Base-by-base conservation (phyloP, 2,329 filamentous ascomycete genomes). In the Coniochaeta prunicola region DNA sequence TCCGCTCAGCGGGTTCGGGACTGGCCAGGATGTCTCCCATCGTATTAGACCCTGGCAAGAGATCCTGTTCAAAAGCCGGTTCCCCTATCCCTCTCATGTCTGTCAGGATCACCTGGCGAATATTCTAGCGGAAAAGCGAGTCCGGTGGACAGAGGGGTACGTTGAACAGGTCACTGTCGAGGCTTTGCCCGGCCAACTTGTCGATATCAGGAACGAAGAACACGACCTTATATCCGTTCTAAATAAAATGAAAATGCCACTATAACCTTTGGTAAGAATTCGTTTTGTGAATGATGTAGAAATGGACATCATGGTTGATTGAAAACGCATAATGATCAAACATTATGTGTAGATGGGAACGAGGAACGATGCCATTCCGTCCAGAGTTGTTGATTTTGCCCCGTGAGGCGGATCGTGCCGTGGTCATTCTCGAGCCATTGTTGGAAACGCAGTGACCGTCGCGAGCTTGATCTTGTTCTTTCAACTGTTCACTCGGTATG, bases 331-430 rank as follows among this genome's bases (percentile, higher is more conserved):
- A 70, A 7, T 19, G 31, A 30, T 68, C 64, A 55, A 67, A 69
- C 2, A 64, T 53, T 9, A 34, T 1, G 54, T 68, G 68, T 10
- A 68, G 55, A 42, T 59, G 45, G 3, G 24, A 15, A 3, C 21
- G 50, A 2, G 70, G 60, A 10, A 69, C 62, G 17, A 70, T 30
- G 7, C 68, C 68, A 61, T 69, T 70, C 53, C 69, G 66, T 10
- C 65, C 53, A 10, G 65, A 68, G 56, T 69, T 63, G 12, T 69
- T 67, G 2, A 33, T 57, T 19, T 57, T 19, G 57, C 57, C 10
- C 59, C 61, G 59, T 58, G 42, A 38, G 45, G 50, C 12, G 24
- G 33, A 19, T 57, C 38, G 56, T 50, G 28, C 58, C 31, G 55
- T 59, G 66, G 56, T 62, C 60, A 5, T 59, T 15, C 5, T 59